A percentile compares a stretch with the other conserved stretches of the same genome.
phyloP scores from a whole-genome alignment of 1,284 basidiomycete genomes.

The Ceratobasidium sp. region DNA sequence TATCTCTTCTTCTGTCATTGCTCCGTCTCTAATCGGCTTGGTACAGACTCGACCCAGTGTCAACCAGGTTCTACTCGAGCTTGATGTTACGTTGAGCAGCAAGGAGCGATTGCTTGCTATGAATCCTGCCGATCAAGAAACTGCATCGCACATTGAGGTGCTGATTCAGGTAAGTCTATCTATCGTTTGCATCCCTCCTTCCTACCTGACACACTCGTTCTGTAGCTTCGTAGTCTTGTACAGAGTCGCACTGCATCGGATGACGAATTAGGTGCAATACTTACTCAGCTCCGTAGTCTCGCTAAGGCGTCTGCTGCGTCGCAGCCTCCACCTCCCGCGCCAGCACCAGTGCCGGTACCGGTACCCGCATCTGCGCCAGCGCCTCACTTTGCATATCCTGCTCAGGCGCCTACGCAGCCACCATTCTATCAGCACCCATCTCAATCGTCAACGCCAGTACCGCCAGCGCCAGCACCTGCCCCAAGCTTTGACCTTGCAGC shows the following conservation, averaged over 20 bases:
- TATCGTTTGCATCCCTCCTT: constrained; percentile 11
- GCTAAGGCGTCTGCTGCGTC: constrained; percentile 56
- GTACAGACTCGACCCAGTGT: constrained; percentile 60
- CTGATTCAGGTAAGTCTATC: constrained; percentile 72
- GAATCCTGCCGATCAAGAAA: constrained; percentile 72
- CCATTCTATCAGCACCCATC: constrained; percentile 30
- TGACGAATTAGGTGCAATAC: constrained; percentile 81
- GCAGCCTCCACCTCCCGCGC: constrained; percentile 57
- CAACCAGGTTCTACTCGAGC: constrained; percentile 77
- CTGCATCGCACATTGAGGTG: constrained; percentile 70
- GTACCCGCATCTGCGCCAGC: constrained; percentile 53
- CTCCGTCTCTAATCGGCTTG: constrained; percentile 58
- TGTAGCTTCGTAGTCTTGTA: constrained; percentile 78
- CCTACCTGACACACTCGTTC: constrained; percentile 34
- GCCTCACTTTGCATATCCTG: constrained; percentile 53
- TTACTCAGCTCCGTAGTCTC: constrained; percentile 76
- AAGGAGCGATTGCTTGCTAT: constrained; percentile 73
- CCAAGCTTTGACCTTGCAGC: constrained; percentile 45
- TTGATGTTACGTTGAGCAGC: constrained; percentile 79
- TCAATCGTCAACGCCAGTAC: constrained; percentile 20
- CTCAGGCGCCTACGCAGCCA: not conserved
- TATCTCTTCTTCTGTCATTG: constrained; percentile 48
- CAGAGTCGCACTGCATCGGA: constrained; percentile 78
- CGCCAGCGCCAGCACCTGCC: constrained; percentile 5
- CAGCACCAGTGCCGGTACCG: constrained; percentile 50